phyloP scores from a whole-genome alignment of 75 land plant genomes.

The Selaginella tamariscina region DNA sequence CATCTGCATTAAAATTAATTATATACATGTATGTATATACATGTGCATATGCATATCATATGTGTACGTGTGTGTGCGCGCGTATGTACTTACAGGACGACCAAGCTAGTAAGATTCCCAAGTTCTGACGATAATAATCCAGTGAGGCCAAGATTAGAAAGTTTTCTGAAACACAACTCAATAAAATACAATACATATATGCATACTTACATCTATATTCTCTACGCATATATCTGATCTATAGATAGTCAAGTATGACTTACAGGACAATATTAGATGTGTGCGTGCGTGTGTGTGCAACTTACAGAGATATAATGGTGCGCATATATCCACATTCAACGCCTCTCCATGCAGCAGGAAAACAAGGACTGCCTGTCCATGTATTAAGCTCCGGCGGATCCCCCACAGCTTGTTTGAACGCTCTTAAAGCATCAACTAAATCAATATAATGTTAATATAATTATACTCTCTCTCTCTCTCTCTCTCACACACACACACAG shows the following conservation, averaged over 20 bases:
- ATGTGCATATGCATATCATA: no score
- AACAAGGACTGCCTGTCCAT: background rate
- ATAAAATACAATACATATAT: no score
- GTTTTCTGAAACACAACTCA: background rate
- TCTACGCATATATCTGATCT: no score
- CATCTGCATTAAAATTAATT: background rate
- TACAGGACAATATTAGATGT: no score
- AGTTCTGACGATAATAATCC: background rate
- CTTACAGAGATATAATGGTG: background rate
- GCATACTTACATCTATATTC: no score
- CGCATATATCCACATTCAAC: background rate
- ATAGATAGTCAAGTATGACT: no score
- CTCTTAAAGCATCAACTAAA: background rate
- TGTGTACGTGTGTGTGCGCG: no score
- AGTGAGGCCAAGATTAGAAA: background rate
- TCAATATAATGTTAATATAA: no score
- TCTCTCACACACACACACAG: no score
- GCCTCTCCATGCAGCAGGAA: background rate
- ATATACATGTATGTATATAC: no score
- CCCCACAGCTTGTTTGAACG: background rate
- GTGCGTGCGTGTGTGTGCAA: no score
- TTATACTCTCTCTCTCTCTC: no score
- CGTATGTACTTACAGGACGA: background rate
- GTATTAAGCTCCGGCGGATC: background rate
- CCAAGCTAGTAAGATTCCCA: background rate